Evolutionary conservation across 768 basidiomycete species (phyloP).

Genomic region (Mycena latifolia): DNA sequence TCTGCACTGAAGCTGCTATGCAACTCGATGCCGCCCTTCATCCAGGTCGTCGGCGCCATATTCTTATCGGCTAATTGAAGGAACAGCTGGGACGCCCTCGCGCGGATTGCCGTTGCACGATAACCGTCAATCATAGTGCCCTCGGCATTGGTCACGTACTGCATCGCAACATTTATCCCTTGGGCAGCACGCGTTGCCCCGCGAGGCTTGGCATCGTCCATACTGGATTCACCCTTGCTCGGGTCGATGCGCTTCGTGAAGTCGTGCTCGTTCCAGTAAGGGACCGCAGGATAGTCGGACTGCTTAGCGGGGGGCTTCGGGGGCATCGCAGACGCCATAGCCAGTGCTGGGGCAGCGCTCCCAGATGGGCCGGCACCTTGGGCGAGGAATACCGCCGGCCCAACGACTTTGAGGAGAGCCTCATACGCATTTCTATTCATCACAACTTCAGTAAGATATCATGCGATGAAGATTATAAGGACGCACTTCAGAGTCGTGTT

Average conservation of each 20-base stretch:
- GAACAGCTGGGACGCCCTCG: neutral
- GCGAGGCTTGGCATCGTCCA: neutral
- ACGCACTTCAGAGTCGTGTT: neutral
- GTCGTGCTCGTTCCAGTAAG: neutral
- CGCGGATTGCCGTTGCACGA: neutral
- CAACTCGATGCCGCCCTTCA: neutral
- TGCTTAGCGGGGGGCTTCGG: too few species aligned
- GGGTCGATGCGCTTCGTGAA: neutral
- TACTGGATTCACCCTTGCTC: neutral
- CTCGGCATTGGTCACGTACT: neutral
- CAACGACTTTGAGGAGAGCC: too few species aligned
- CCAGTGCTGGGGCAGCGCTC: too few species aligned
- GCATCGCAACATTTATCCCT: conserved; percentile 11
- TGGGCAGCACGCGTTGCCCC: neutral
- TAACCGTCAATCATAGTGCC: neutral
- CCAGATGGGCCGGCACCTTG: too few species aligned
- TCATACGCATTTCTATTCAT: too few species aligned
- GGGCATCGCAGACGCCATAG: too few species aligned
- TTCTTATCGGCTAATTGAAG: neutral
- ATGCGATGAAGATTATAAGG: neutral
- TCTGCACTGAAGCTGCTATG: neutral
- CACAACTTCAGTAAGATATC: too few species aligned
- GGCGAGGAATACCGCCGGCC: too few species aligned
- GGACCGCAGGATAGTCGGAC: neutral
- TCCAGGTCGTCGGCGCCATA: neutral